Percentiles rank a stretch among this genome's conserved stretches.
Conservation (phyloP, 169 alveolate genomes). For the Prorocentrum cordatum region DNA sequence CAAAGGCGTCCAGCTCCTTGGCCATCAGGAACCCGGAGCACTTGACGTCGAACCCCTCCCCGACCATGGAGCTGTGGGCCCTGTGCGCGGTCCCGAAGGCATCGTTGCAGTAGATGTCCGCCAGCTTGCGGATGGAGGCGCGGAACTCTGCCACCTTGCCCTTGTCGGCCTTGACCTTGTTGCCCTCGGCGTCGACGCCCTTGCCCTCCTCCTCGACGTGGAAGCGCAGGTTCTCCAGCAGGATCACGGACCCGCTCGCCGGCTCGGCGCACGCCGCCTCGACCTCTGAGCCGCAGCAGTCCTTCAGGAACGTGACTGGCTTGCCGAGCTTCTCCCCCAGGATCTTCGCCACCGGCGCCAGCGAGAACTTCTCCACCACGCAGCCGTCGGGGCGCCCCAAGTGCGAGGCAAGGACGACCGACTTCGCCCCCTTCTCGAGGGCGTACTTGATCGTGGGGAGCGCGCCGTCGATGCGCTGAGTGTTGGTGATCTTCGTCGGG, state of each 20-base stretch:
- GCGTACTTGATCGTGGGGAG: constrained; percentile 90
- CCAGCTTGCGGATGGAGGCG: constrained; percentile 73
- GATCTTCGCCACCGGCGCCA: constrained; percentile 87
- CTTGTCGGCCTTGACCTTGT: constrained; percentile 84
- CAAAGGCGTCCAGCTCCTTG: constrained; percentile 64
- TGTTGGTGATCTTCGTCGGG: constrained; percentile 80
- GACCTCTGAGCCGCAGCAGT: constrained; percentile 90
- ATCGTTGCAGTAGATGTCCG: constrained; percentile 92
- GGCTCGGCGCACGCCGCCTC: constrained; percentile 83
- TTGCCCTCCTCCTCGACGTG: constrained; percentile 97
- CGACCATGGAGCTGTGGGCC: constrained; percentile 80
- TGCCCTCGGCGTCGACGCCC: constrained; percentile 86
- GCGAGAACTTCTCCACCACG: constrained; percentile 81
- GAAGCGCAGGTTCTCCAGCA: constrained; percentile 86
- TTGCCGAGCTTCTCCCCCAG: constrained; percentile 81
- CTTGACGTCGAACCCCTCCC: constrained; percentile 56
- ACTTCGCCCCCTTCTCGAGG: constrained; percentile 85
- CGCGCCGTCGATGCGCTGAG: constrained; percentile 90
- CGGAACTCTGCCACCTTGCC: constrained; percentile 76
- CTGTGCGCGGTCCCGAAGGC: constrained; percentile 98
- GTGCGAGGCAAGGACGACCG: constrained; percentile 91
- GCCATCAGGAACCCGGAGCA: constrained; percentile 52
- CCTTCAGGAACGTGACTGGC: constrained; percentile 78
- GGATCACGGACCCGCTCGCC: constrained; percentile 84
- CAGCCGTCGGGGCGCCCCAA: constrained; percentile 97